Base-by-base conservation (phyloP, 495 filamentous ascomycete species). In the Penicillium tannophilum region DNA sequence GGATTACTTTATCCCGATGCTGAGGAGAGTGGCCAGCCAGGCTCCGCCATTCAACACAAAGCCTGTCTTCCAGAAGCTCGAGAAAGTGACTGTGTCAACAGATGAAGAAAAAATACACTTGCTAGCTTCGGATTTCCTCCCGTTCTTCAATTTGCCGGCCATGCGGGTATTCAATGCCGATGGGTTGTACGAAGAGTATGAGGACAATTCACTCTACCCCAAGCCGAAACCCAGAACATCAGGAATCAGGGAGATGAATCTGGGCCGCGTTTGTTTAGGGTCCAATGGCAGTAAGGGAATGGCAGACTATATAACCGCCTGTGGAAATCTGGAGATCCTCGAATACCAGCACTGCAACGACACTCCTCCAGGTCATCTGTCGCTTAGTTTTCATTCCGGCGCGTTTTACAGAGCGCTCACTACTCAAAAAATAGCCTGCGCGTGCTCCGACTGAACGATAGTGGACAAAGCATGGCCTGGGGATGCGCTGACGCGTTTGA, bases 361-460 rank as follows among this genome's bases (percentile, higher is more conserved):
- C 20, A 23, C 20, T 23, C 20, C 20, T 23, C 2, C 20, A 23
- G 30, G 63, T 20, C 12, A 47, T 59, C 23, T 63, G 54, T 56
- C 41, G 24, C 3, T 45, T 58, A 45, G 31, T 2, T 63, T 66
- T 48, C 50, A 44, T 0, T 54, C 63, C 23, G 16, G 28, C 9
- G 20, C 43, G 6, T 58, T 66, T 10, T 61, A 66, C 43, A 46
- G 10, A 0, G 36, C 60, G 3, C 51, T 63, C 5, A 28, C 12
- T 10, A 58, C 50, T 16, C 60, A 66, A 66, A 63, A 16, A 51
- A 62, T 20, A 66, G 57, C 14, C 57, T 66, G 10, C 49, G 56
- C 24, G 51, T 33, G 19, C 50, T 66, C 19, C 57, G 51, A 4
- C 31, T 66, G 35, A 61, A 58, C n/a, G 47, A 61, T 19, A 49